Conservation (phyloP, 352 stramenopile species). For the Phytophthora idaei region DNA sequence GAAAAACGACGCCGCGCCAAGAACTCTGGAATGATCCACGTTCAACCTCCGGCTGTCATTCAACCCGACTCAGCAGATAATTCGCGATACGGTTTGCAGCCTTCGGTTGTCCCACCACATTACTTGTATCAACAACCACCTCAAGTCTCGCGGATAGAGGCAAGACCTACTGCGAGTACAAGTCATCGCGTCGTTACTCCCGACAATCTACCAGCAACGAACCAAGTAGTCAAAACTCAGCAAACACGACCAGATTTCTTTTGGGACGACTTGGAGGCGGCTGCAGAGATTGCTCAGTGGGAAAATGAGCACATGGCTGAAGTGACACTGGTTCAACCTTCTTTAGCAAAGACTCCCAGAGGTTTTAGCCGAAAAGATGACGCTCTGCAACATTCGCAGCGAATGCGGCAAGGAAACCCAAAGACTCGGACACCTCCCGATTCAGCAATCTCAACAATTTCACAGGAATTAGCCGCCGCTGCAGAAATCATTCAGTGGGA, state of each 20-base stretch:
- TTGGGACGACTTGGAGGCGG: constrained; percentile 52
- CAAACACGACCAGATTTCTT: constrained; percentile 29
- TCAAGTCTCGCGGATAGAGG: not conserved
- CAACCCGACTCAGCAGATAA: constrained; percentile 4
- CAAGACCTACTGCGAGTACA: constrained; percentile 9
- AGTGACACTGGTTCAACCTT: constrained; percentile 18
- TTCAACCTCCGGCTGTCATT: constrained; percentile 9
- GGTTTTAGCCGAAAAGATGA: not conserved
- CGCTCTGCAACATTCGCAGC: constrained; percentile 2
- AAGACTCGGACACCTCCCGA: constrained; percentile 4
- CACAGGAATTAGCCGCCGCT: constrained; percentile 45
- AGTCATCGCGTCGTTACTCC: constrained; percentile 32
- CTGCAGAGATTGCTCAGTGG: constrained; percentile 59
- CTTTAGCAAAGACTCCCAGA: not conserved
- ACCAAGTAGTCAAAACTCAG: not conserved
- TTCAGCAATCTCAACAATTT: constrained; percentile 22
- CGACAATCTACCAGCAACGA: constrained; percentile 17
- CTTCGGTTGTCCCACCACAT: not conserved
- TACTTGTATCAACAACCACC: not conserved
- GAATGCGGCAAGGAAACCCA: not conserved
- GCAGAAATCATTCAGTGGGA: constrained; percentile 57
- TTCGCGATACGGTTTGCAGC: not conserved
- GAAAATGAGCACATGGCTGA: constrained; percentile 53
- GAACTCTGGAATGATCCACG: not conserved
- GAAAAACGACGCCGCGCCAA: constrained; percentile 48